Conservation (phyloP, 371 early-diverging fungal genomes). For the Mucor circinelloides region DNA sequence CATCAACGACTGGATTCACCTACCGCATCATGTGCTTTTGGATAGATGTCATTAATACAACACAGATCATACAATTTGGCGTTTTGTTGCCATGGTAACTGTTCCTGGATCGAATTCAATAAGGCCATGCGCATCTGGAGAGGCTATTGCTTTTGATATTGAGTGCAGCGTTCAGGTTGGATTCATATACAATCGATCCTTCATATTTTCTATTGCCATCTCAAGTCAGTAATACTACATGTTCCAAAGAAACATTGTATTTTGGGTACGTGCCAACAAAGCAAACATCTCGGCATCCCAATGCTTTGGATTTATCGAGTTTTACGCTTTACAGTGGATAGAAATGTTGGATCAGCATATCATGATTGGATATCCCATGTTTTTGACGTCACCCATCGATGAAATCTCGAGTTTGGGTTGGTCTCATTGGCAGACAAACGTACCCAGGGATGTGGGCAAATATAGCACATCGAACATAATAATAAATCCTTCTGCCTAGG, state of each 20-base stretch:
- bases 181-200: too few species aligned
- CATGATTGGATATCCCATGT: background rate
- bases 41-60: too few species aligned
- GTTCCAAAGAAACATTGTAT: background rate
- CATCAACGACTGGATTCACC: background rate
- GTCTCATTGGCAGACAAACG: background rate
- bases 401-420: background rate
- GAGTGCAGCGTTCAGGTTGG: too few species aligned
- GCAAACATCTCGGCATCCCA: background rate
- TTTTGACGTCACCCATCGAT: conserved; percentile 2
- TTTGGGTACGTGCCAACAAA: background rate
- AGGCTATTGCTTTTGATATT: too few species aligned
- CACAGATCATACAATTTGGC: too few species aligned
- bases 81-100: background rate
- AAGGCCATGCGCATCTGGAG: background rate
- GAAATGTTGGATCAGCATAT: background rate
- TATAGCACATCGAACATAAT: background rate
- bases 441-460: conserved; percentile 3
- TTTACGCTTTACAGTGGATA: background rate
- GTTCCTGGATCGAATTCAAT: background rate
- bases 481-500: background rate
- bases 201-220: too few species aligned
- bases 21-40: background rate
- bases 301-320: background rate
- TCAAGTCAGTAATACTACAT: too few species aligned